phyloP scores from a whole-genome alignment of 1,284 basidiomycete genomes.

The Laetiporus sulphureus region DNA sequence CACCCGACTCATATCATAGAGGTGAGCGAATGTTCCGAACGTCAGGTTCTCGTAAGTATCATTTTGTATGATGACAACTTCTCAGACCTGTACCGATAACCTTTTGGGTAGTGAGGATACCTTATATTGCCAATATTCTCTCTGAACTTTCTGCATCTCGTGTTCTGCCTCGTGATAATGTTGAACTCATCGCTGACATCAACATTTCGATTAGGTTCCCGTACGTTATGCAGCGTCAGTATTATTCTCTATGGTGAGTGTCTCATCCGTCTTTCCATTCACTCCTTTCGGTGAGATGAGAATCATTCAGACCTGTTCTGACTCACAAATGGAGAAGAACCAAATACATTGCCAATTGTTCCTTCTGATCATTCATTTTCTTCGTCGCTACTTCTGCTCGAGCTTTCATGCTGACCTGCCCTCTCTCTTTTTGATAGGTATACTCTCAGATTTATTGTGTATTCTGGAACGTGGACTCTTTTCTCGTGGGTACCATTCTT shows the following conservation, averaged over 20 bases:
- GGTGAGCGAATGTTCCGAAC: conserved; percentile 14
- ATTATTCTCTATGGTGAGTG: conserved; percentile 24
- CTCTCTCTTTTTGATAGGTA: too few species aligned
- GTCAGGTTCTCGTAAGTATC: conserved; percentile 1
- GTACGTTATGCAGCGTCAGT: too few species aligned
- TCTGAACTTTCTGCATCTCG: conserved; percentile 12
- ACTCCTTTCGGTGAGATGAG: conserved; percentile 22
- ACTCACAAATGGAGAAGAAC: conserved; percentile 26
- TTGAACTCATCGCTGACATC: neutral
- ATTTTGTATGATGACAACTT: conserved; percentile 28
- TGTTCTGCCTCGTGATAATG: neutral
- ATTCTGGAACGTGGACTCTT: too few species aligned
- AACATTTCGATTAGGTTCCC: neutral
- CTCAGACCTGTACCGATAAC: conserved; percentile 43
- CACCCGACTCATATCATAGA: conserved; percentile 3
- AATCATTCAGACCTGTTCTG: conserved; percentile 35
- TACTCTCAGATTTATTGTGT: too few species aligned
- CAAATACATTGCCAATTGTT: conserved; percentile 27
- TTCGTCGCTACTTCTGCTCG: too few species aligned
- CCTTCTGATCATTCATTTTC: conserved; percentile 18
- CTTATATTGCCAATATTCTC: conserved; percentile 34
- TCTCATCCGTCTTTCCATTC: neutral
- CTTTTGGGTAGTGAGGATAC: conserved; percentile 28
- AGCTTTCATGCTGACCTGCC: too few species aligned
- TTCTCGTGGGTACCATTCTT: too few species aligned